Percentiles rank a stretch among this genome's conserved stretches.
Evolutionary conservation across 345 rosid species (phyloP).

Genomic region (Aquilaria yunnanensis): DNA sequence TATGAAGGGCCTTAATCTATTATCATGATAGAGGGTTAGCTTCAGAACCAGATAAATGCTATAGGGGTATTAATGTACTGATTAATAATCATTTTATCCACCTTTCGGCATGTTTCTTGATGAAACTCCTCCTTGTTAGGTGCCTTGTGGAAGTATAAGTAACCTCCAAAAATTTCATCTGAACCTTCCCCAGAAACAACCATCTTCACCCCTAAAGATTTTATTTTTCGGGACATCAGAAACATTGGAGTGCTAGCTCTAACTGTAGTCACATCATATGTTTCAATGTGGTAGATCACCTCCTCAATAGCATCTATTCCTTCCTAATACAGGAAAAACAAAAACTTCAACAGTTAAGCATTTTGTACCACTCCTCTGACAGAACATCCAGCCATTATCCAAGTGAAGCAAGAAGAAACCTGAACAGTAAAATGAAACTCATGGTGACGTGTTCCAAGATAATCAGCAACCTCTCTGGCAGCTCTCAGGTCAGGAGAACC

Average conservation of each 20-base stretch:
- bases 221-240: conserved; percentile 86
- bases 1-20: conserved; percentile 84
- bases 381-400: background rate
- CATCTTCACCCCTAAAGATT: conserved; percentile 87
- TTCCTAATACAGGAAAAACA: conserved; percentile 40
- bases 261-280: conserved; percentile 78
- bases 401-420: conserved; percentile 25
- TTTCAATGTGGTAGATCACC: conserved; percentile 81
- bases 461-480: conserved; percentile 77
- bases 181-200: conserved; percentile 91
- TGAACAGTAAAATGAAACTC: conserved; percentile 78
- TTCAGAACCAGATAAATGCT: conserved; percentile 1
- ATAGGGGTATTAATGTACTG: background rate
- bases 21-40: conserved; percentile 8
- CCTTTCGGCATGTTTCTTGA: conserved; percentile 81
- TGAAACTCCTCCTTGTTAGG: conserved; percentile 77
- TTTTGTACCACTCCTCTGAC: background rate
- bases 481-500: conserved; percentile 80
- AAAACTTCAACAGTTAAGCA: conserved; percentile 4
- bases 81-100: conserved; percentile 10
- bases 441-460: conserved; percentile 72
- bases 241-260: conserved; percentile 94
- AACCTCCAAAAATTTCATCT: conserved; percentile 88
- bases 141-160: conserved; percentile 81
- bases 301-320: conserved; percentile 86